These are phyloP conservation scores for Zymoseptoria tritici DNA, from an alignment of 2,329 filamentous ascomycete species.

Conservation along the genomic window DNA sequence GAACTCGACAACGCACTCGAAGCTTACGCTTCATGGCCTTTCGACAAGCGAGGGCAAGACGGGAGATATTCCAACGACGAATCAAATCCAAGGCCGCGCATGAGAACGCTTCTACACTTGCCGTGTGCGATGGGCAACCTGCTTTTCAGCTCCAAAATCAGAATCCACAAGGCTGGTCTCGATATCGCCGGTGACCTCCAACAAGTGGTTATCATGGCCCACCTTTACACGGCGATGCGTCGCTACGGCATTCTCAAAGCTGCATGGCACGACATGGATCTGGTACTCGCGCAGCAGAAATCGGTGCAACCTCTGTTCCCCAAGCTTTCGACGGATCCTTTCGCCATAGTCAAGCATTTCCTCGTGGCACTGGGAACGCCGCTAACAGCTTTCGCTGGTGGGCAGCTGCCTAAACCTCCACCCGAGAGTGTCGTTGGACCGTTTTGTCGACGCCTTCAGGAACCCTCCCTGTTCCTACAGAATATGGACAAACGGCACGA, in stretches of 20 bases:
- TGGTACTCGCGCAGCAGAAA: conserved; percentile 2
- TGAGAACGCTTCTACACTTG: background rate
- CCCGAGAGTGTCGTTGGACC: background rate
- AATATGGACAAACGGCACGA: background rate
- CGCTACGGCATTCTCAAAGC: background rate
- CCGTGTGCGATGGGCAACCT: background rate
- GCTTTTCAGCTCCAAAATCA: background rate
- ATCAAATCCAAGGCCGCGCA: background rate
- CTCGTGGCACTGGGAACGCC: background rate
- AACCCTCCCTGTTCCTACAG: background rate
- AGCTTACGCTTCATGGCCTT: background rate
- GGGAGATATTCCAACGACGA: background rate
- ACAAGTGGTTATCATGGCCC: conserved; percentile 3
- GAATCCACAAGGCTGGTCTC: background rate
- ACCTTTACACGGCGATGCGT: conserved; percentile 7
- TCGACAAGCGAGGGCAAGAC: background rate
- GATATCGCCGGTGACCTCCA: conserved; percentile 2
- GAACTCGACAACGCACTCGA: background rate
- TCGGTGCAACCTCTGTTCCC: background rate
- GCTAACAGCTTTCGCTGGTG: background rate
- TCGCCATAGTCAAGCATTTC: background rate
- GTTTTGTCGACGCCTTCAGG: background rate
- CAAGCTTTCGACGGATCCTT: background rate
- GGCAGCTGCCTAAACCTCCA: background rate
- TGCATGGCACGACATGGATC: conserved; percentile 11